phyloP scores from a whole-genome alignment of 495 filamentous ascomycete genomes.

The Hypomontagnella submonticulosa region DNA sequence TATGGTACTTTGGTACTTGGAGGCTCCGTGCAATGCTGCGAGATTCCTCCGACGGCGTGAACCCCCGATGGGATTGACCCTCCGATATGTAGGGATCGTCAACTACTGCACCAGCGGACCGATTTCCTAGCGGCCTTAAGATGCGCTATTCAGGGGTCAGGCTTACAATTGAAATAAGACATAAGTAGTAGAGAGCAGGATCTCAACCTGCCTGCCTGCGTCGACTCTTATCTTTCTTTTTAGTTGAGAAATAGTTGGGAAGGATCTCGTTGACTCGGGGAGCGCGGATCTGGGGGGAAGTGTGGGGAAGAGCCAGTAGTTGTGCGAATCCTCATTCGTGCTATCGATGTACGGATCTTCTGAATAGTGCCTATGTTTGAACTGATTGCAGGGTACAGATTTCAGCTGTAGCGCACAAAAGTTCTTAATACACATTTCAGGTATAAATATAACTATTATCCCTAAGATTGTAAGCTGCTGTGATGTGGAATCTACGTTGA shows the following conservation, averaged over 20 bases:
- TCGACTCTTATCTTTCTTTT: slow-evolving; percentile 2
- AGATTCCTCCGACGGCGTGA: not conserved
- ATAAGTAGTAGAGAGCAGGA: slow-evolving; percentile 1
- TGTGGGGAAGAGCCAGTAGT: slow-evolving; percentile 21
- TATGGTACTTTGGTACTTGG: slow-evolving; percentile 11
- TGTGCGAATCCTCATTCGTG: slow-evolving; percentile 3
- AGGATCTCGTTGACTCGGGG: slow-evolving; percentile 2
- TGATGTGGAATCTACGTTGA: not conserved
- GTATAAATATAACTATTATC: slow-evolving; percentile 1
- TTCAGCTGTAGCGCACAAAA: slow-evolving; percentile 7
- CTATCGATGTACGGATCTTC: too few relatives aligned
- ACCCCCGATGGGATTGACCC: slow-evolving; percentile 7
- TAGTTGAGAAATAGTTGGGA: slow-evolving; percentile 17
- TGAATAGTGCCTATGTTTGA: too few relatives aligned
- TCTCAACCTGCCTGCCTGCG: not conserved
- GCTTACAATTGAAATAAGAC: slow-evolving; percentile 12
- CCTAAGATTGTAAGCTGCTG: not conserved
- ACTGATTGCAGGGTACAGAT: slow-evolving; percentile 1
- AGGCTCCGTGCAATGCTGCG: slow-evolving; percentile 32
- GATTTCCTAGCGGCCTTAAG: not conserved
- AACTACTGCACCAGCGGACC: slow-evolving; percentile 10
- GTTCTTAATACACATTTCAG: slow-evolving; percentile 14
- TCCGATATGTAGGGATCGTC: slow-evolving; percentile 22
- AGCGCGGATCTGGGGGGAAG: not conserved
- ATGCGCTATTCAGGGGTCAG: not conserved